These are phyloP conservation scores for Macrophomina phaseolina DNA, from an alignment of 2,329 filamentous ascomycete genomes.

Conservation along the genomic window DNA sequence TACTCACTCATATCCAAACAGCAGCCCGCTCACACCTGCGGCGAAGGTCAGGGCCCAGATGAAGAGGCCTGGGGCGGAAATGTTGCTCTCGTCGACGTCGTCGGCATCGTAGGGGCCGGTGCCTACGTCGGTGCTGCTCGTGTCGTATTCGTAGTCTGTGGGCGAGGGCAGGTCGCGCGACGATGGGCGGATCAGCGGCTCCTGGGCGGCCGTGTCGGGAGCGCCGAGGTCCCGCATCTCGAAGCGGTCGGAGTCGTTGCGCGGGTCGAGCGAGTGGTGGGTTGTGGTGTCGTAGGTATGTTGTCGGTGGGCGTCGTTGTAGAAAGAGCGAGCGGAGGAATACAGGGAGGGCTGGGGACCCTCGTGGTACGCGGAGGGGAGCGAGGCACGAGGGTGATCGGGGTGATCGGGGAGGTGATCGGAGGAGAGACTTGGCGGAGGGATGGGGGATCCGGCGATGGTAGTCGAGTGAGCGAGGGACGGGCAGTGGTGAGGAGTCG, in stretches of 20 bases:
- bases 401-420: not conserved
- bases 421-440: conserved; percentile 9
- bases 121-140: conserved; percentile 9
- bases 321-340: not conserved
- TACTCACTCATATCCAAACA: conserved; percentile 66
- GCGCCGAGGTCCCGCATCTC: conserved; percentile 21
- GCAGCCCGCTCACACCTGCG: conserved; percentile 62
- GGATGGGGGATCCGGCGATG: not conserved
- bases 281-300: not conserved
- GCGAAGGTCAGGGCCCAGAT: conserved; percentile 63
- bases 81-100: conserved; percentile 32
- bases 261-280: not conserved
- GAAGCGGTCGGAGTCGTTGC: conserved; percentile 5
- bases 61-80: conserved; percentile 47
- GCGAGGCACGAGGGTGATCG: not conserved
- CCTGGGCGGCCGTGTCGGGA: conserved; percentile 16
- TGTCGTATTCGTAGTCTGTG: conserved; percentile 6
- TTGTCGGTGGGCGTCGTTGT: not conserved
- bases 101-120: not conserved
- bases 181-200: conserved; percentile 23
- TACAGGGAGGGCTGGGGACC: not conserved
- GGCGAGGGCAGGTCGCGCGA: conserved; percentile 9
- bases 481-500: not conserved
- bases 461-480: not conserved
- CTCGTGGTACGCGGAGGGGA: not conserved